Conservation (phyloP, 306 rosid genomes). For the Acacia acuminata region DNA sequence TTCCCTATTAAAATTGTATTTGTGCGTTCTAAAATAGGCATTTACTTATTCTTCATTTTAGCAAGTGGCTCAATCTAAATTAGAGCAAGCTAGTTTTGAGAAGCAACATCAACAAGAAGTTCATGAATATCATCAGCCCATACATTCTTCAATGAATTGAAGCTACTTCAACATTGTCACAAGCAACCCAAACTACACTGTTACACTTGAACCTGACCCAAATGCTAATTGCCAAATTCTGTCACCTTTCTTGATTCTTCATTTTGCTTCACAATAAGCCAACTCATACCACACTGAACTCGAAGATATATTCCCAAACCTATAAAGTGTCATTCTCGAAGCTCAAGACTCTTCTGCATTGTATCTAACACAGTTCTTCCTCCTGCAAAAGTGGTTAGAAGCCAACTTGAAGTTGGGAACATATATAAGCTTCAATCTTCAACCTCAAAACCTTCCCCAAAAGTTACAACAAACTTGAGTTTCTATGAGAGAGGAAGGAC, state of each 20-base stretch:
- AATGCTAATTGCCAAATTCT: slow-evolving; percentile 32
- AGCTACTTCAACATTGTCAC: neutral
- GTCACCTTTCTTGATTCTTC: slow-evolving; percentile 28
- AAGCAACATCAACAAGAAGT: neutral
- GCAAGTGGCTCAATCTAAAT: neutral
- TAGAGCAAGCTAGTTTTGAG: neutral
- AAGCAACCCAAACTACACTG: slow-evolving; percentile 22
- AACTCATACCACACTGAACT: slow-evolving; percentile 35
- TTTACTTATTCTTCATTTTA: neutral
- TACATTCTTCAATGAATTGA: neutral
- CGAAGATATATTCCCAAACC: slow-evolving; percentile 29
- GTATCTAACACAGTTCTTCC: slow-evolving; percentile 28
- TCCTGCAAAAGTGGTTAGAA: slow-evolving; percentile 29
- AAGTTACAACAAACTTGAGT: neutral
- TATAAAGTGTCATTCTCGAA: slow-evolving; percentile 35
- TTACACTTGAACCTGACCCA: slow-evolving; percentile 36
- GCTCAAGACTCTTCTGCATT: slow-evolving; percentile 15
- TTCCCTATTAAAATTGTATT: too few species aligned
- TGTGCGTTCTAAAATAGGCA: neutral
- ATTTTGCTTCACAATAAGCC: slow-evolving; percentile 28
- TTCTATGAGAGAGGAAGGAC: slow-evolving; percentile 3
- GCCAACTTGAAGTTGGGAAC: slow-evolving; percentile 28
- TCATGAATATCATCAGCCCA: neutral
- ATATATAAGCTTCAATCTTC: slow-evolving; percentile 1
- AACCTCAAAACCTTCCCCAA: neutral